These are phyloP conservation scores for Lenzites betulinus DNA, from an alignment of 768 basidiomycete species.

Conservation along the genomic window DNA sequence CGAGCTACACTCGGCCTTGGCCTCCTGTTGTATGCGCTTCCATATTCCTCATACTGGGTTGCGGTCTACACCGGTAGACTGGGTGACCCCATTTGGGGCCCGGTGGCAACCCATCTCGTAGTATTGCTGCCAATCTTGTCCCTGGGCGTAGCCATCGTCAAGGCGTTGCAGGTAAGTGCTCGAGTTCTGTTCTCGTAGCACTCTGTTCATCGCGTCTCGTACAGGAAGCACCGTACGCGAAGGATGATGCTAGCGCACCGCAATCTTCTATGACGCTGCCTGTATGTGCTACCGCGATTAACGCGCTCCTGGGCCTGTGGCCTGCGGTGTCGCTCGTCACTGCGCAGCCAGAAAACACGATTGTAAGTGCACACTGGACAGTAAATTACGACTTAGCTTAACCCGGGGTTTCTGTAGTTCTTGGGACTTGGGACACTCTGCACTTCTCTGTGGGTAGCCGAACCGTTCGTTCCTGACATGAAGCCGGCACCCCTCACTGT, in stretches of 20 bases:
- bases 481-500: neutral
- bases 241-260: slow-evolving; percentile 17
- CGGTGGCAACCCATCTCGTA: slow-evolving; percentile 55
- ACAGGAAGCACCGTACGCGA: slow-evolving; percentile 20
- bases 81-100: slow-evolving; percentile 55
- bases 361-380: neutral
- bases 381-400: neutral
- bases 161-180: slow-evolving; percentile 41
- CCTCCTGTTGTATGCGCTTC: slow-evolving; percentile 45
- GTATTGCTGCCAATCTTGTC: slow-evolving; percentile 61
- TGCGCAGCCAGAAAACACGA: slow-evolving; percentile 6
- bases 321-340: slow-evolving; percentile 21
- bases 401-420: slow-evolving; percentile 6
- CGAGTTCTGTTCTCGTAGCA: neutral
- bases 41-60: slow-evolving; percentile 69
- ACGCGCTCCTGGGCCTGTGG: slow-evolving; percentile 31
- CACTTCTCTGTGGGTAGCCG: slow-evolving; percentile 19
- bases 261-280: slow-evolving; percentile 30
- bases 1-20: slow-evolving; percentile 41
- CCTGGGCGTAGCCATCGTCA: slow-evolving; percentile 49
- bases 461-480: slow-evolving; percentile 16
- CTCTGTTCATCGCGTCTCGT: neutral
- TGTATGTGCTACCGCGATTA: slow-evolving; percentile 30
- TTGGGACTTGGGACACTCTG: slow-evolving; percentile 18
- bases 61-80: slow-evolving; percentile 59